Percentiles rank a stretch among this genome's conserved stretches.
Evolutionary conservation across 768 basidiomycete genomes (phyloP).

Genomic region (Phylloporus sp.): DNA sequence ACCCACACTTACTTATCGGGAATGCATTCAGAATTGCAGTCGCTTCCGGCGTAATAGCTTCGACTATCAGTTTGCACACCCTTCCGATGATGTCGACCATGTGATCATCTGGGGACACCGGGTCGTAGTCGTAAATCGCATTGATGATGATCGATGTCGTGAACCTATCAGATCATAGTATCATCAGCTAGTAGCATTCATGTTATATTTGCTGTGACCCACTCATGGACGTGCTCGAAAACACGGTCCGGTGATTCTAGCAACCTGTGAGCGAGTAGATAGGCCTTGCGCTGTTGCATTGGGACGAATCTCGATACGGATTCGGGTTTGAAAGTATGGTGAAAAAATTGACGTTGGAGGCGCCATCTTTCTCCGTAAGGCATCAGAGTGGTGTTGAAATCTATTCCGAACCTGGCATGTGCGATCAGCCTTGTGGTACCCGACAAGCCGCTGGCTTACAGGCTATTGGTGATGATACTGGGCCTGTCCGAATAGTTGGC

Average conservation of each 20-base stretch:
- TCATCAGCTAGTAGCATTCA: neutral
- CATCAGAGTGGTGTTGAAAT: slow-evolving; percentile 12
- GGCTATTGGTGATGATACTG: slow-evolving; percentile 6
- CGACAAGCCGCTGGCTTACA: slow-evolving; percentile 3
- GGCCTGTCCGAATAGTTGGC: slow-evolving; percentile 19
- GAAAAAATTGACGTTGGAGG: slow-evolving; percentile 17
- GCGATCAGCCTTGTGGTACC: neutral
- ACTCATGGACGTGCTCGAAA: slow-evolving; percentile 12
- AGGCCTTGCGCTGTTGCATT: slow-evolving; percentile 12
- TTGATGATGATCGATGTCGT: slow-evolving; percentile 25
- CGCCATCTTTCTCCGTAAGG: slow-evolving; percentile 19
- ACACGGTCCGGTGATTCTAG: slow-evolving; percentile 5
- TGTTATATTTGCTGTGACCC: slow-evolving; percentile 11
- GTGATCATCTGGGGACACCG: slow-evolving; percentile 10
- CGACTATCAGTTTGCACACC: neutral
- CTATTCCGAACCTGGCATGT: slow-evolving; percentile 12
- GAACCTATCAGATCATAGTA: slow-evolving; percentile 1
- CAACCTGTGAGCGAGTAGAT: slow-evolving; percentile 4
- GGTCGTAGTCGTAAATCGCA: slow-evolving; percentile 18
- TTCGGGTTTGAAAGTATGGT: slow-evolving; percentile 12
- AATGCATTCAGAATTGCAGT: slow-evolving; percentile 10
- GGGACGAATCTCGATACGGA: slow-evolving; percentile 12
- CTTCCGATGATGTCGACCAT: slow-evolving; percentile 12
- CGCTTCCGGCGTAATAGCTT: slow-evolving; percentile 6
- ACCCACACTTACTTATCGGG: slow-evolving; percentile 9